Conservation (phyloP, 345 rosid species). For the Citrus maxima region DNA sequence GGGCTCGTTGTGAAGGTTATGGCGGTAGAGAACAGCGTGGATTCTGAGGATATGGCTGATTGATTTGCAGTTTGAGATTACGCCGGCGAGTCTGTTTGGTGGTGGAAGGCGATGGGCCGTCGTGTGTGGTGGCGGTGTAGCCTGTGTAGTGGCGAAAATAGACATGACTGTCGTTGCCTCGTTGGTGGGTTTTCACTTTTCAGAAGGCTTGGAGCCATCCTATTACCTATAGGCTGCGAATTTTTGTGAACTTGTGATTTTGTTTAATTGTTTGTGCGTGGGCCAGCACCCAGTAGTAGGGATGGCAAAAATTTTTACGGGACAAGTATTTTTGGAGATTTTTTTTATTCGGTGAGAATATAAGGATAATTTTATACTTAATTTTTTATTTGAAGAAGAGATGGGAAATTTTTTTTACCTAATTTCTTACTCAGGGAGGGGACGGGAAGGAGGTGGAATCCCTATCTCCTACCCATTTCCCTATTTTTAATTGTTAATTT, state of each 20-base stretch:
- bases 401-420: too few relatives aligned
- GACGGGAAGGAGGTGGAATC: too few relatives aligned
- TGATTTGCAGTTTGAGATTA: constrained; percentile 49
- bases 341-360: too few relatives aligned
- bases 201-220: background rate
- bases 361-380: too few relatives aligned
- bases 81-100: constrained; percentile 40
- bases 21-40: constrained; percentile 74
- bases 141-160: constrained; percentile 16
- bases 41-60: constrained; percentile 42
- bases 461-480: too few relatives aligned
- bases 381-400: too few relatives aligned
- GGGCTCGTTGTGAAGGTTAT: constrained; percentile 46
- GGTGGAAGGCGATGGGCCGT: constrained; percentile 21
- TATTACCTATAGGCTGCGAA: background rate
- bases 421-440: too few relatives aligned
- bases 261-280: too few relatives aligned
- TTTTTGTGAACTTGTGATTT: background rate
- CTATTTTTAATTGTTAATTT: too few relatives aligned
- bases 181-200: background rate
- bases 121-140: constrained; percentile 13
- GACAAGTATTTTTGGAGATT: too few relatives aligned
- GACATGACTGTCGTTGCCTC: constrained; percentile 28
- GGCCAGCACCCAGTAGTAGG: too few relatives aligned
- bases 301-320: too few relatives aligned